Base-by-base conservation (phyloP, 2,329 filamentous ascomycete genomes). In the Xylaria arbuscula region DNA sequence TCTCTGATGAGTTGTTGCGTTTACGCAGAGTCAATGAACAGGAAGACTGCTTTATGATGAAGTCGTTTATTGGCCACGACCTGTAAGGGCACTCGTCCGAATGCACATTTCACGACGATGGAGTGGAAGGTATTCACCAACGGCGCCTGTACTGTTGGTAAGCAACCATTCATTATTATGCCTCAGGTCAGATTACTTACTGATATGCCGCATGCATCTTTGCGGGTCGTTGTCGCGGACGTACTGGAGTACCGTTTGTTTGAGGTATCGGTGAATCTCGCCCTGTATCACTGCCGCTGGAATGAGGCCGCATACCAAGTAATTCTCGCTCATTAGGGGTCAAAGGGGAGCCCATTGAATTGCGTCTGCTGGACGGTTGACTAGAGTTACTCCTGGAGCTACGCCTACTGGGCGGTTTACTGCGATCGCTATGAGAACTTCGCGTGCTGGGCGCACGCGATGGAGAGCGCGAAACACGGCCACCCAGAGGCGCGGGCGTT, bases 261-360 rank as follows among this genome's bases (percentile, higher is more conserved):
- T 66, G 72, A n/a, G 70, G 68, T 24, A 69, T 70, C 2, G 73
- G 72, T 3, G 73, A 73, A 7, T 72, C 72, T 50, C 28, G 68
- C 48, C 62, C 74, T 13, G 68, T 51, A 19, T 78, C 75, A 28
- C 73, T 76, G 10, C 59, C 72, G 45, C 68, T 70, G 1, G 64
- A 70, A 42, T 72, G 71, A 32, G 69, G 67, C n/a, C 64, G 68
- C 62, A 78, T 51, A 17, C 77, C 76, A 47, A 79, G 72, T n/a
- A 79, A 62, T 67, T 76, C 76, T 11, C 73, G 73, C 28, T 78
- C 76, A 34, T 72, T 76, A 13, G 74, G 71, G 32, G 77, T 77
- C 22, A 79, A 70, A 9, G 76, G 73, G n/a, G 77, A 78, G 28
- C 65, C 74, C 5, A 60, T 34, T 8, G 63, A 72, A 42, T 66